These are phyloP conservation scores for Spergularia marina DNA, from an alignment of 148 eudicot species.

Conservation along the genomic window DNA sequence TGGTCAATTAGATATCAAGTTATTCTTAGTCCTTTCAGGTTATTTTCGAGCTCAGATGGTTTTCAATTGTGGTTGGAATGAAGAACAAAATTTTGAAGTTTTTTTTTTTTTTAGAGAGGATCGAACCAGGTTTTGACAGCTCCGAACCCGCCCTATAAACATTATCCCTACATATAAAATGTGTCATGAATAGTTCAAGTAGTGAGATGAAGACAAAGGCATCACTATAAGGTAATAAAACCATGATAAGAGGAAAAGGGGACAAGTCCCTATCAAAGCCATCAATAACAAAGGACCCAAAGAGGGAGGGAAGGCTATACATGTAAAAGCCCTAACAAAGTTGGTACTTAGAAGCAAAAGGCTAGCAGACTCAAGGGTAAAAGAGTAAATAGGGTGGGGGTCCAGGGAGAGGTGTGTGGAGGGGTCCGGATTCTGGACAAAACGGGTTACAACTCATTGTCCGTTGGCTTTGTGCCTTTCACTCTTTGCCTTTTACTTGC, in stretches of 20 bases:
- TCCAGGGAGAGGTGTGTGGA: neutral
- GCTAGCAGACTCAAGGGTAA: constrained; percentile 2
- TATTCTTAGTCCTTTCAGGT: too few relatives aligned
- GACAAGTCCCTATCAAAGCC: constrained; percentile 38
- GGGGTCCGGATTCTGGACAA: constrained; percentile 21
- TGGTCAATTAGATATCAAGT: too few relatives aligned
- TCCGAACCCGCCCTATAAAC: too few relatives aligned
- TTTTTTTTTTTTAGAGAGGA: too few relatives aligned
- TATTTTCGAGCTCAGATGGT: too few relatives aligned
- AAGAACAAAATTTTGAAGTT: too few relatives aligned
- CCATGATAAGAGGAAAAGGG: constrained; percentile 16
- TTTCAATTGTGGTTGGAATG: too few relatives aligned
- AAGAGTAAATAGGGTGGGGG: constrained; percentile 6
- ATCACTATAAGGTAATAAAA: constrained; percentile 21
- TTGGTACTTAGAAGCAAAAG: too few relatives aligned
- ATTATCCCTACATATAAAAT: neutral
- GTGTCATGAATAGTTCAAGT: constrained; percentile 8
- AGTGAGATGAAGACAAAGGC: constrained; percentile 22
- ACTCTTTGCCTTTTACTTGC: constrained; percentile 12
- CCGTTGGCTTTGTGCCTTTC: constrained; percentile 34
- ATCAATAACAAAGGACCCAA: constrained; percentile 38
- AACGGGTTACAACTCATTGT: constrained; percentile 42
- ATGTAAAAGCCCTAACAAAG: neutral
- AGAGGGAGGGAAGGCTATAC: constrained; percentile 16
- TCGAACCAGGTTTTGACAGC: too few relatives aligned